Evolutionary conservation across 2,329 filamentous ascomycete genomes (phyloP).

Genomic region (Penicillium hordei): DNA sequence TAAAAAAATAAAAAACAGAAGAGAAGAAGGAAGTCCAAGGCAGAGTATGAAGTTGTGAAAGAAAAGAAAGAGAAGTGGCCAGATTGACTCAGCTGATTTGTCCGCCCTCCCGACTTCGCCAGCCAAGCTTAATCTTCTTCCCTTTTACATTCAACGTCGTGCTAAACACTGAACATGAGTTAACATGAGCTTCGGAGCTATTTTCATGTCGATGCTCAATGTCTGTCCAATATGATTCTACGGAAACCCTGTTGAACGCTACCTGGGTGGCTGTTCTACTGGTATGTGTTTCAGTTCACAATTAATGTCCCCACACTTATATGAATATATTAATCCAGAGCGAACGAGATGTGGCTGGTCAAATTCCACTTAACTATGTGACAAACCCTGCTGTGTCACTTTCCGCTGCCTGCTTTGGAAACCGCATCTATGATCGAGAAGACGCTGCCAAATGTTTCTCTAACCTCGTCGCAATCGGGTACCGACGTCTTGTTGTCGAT

Average conservation of each 20-base stretch:
- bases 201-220: slow-evolving; percentile 31
- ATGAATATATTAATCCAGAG: slow-evolving; percentile 46
- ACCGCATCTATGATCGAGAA: slow-evolving; percentile 54
- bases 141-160: neutral
- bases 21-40: neutral
- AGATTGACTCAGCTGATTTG: slow-evolving; percentile 32
- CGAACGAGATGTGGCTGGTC: slow-evolving; percentile 60
- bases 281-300: slow-evolving; percentile 27
- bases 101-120: slow-evolving; percentile 18
- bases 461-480: slow-evolving; percentile 62
- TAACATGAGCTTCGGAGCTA: neutral
- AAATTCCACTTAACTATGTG: slow-evolving; percentile 63
- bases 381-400: slow-evolving; percentile 58
- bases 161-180: neutral
- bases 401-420: slow-evolving; percentile 58
- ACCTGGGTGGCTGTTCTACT: slow-evolving; percentile 44
- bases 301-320: neutral
- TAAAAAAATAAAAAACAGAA: slow-evolving; percentile 1
- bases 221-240: slow-evolving; percentile 45
- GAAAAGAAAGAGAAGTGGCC: slow-evolving; percentile 25
- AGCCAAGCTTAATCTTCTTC: slow-evolving; percentile 1
- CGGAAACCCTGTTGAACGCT: slow-evolving; percentile 36
- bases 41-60: slow-evolving; percentile 9
- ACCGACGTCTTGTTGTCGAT: slow-evolving; percentile 59
- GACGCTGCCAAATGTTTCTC: slow-evolving; percentile 59